A percentile compares a stretch with the other conserved stretches of the same genome.
phyloP scores from a whole-genome alignment of 2,329 filamentous ascomycete species.

The Cordyceps pruinosa region DNA sequence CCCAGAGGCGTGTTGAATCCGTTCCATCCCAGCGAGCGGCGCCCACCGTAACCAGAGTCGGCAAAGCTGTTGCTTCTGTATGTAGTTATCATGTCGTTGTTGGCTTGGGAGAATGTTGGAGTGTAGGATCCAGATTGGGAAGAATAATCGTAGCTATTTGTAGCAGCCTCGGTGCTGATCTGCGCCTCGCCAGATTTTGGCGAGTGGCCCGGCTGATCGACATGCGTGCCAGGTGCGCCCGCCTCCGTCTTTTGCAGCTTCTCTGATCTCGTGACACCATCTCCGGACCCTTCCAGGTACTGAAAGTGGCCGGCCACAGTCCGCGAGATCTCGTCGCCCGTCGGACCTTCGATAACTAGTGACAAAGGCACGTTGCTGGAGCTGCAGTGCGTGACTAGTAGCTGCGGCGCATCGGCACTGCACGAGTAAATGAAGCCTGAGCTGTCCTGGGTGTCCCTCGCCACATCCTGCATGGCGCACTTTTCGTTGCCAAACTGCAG shows the following conservation, averaged over 20 bases:
- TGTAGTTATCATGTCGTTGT: slow-evolving; percentile 47
- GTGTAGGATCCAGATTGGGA: slow-evolving; percentile 35
- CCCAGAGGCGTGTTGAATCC: slow-evolving; percentile 35
- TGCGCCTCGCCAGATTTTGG: slow-evolving; percentile 36
- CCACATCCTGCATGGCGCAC: slow-evolving; percentile 53
- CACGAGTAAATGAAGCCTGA: slow-evolving; percentile 65
- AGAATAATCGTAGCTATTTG: slow-evolving; percentile 41
- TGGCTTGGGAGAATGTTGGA: slow-evolving; percentile 33
- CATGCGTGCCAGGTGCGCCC: slow-evolving; percentile 28
- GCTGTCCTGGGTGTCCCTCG: slow-evolving; percentile 51
- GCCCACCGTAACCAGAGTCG: slow-evolving; percentile 40
- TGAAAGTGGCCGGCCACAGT: slow-evolving; percentile 40
- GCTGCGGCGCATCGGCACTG: slow-evolving; percentile 62
- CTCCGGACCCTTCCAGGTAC: slow-evolving; percentile 44
- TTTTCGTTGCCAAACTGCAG: slow-evolving; percentile 75
- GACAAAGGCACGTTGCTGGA: slow-evolving; percentile 48
- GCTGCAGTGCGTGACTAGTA: slow-evolving; percentile 43
- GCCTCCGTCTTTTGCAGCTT: slow-evolving; percentile 32
- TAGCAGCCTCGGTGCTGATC: slow-evolving; percentile 31
- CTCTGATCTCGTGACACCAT: slow-evolving; percentile 33
- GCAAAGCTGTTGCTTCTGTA: slow-evolving; percentile 48
- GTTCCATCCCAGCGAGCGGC: slow-evolving; percentile 33
- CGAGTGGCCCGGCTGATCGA: slow-evolving; percentile 33
- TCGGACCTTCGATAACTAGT: slow-evolving; percentile 45
- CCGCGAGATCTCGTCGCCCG: slow-evolving; percentile 47